Evolutionary conservation across 208 protist species (phyloP).

Genomic region (Leishmania tropica): DNA sequence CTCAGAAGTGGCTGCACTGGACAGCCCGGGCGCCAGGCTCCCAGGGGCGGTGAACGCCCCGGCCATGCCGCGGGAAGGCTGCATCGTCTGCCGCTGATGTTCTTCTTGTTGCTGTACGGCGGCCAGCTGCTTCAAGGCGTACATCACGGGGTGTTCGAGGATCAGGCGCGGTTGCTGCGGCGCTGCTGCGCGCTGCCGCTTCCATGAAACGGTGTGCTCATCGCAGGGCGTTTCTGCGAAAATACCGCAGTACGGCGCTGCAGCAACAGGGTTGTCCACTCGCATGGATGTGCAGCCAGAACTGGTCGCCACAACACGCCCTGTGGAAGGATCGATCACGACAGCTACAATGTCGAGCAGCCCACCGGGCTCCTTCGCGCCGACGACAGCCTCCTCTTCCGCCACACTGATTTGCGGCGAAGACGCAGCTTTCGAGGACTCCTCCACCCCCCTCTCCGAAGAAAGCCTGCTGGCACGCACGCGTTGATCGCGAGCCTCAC

Average conservation of each 20-base stretch:
- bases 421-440: background rate
- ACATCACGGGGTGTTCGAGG: slow-evolving; percentile 80
- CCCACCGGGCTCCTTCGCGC: background rate
- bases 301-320: slow-evolving; percentile 52
- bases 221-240: background rate
- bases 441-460: background rate
- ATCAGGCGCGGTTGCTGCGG: slow-evolving; percentile 21
- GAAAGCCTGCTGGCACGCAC: background rate
- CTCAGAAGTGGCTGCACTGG: background rate
- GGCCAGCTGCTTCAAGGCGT: slow-evolving; percentile 67
- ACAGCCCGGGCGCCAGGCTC: background rate
- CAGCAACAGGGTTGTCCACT: slow-evolving; percentile 34
- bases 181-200: background rate
- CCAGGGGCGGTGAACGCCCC: background rate
- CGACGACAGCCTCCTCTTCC: background rate
- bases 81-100: background rate
- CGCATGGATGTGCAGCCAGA: slow-evolving; percentile 38
- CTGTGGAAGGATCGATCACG: slow-evolving; percentile 46
- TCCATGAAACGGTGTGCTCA: background rate
- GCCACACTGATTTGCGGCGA: background rate
- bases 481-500: background rate
- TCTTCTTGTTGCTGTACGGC: slow-evolving; percentile 17
- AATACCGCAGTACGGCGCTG: slow-evolving; percentile 39
- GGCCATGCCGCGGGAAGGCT: background rate
- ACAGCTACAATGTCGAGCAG: slow-evolving; percentile 55